These are phyloP conservation scores for Hydnum rufescens DNA, from an alignment of 768 basidiomycete species.

Conservation along the genomic window DNA sequence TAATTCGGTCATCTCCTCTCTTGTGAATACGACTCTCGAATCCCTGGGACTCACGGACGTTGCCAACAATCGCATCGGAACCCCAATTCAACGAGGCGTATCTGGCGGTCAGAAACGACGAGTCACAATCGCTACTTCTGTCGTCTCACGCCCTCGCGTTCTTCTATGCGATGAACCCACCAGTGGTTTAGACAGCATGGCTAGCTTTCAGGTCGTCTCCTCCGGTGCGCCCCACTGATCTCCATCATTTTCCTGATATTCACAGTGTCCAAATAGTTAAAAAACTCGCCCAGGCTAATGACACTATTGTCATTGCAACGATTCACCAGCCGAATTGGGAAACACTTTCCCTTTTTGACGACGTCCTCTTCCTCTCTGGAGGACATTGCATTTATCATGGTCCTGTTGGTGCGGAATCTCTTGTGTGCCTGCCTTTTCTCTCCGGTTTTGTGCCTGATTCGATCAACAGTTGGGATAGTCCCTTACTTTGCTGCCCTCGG, in stretches of 20 bases:
- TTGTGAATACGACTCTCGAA: constrained; percentile 27
- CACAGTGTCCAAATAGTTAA: constrained; percentile 19
- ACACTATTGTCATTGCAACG: constrained; percentile 38
- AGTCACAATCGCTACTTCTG: constrained; percentile 35
- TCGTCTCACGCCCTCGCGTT: constrained; percentile 41
- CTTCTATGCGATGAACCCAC: constrained; percentile 45
- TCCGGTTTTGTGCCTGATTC: constrained; percentile 14
- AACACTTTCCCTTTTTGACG: constrained; percentile 39
- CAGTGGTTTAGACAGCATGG: constrained; percentile 27
- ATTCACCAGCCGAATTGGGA: constrained; percentile 50
- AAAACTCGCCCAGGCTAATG: constrained; percentile 25
- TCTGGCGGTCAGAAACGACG: constrained; percentile 41
- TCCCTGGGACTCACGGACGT: constrained; percentile 30
- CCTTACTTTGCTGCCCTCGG: constrained; percentile 20
- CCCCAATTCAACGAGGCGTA: constrained; percentile 31
- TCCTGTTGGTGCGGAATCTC: constrained; percentile 14
- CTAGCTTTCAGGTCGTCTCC: constrained; percentile 12
- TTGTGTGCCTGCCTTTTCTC: constrained; percentile 16
- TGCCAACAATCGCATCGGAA: constrained; percentile 34
- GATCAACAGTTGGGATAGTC: constrained; percentile 15
- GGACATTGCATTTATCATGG: constrained; percentile 30
- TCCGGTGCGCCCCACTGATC: constrained; percentile 12
- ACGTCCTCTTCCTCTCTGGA: constrained; percentile 34
- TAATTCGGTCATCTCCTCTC: constrained; percentile 19
- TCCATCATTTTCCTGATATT: constrained; percentile 9